Evolutionary conservation across 495 filamentous ascomycete species (phyloP), one percentile per base, ranked within the genome.

Genomic region (Staphylotrichum longicolle): DNA sequence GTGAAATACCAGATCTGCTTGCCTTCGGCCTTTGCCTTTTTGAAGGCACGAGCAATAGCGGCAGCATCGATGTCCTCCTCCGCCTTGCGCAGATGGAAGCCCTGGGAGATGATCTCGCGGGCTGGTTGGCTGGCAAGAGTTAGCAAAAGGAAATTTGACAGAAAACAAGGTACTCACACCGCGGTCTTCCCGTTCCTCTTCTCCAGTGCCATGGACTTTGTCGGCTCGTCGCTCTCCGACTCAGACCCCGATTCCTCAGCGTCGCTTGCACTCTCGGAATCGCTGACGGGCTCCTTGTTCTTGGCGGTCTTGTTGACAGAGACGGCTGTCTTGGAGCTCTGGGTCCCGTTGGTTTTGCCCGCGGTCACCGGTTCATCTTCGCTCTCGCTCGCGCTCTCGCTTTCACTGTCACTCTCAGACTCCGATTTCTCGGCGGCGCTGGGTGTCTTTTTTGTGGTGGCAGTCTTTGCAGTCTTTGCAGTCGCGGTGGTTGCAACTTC

Each of bases 1-100:
- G 78, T 81, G 54, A 81, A 81, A 61, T 78, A 80, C 79, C 78
- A 81, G 33, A 81, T 68, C 58, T 81, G 77, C 68, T 80, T 80
- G 66, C 78, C 79, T 37, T 78, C 69, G 7, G 74, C 44, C 55
- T 77, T 76, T 45, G 78, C 69, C n/a, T 76, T 73, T 54, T 61
- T 74, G 58, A 80, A 77, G 42, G 74, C 51, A 50, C 68, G 54
- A 47, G 74, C 71, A 62, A 78, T 64, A 58, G 76, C 66, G 52
- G 73, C 61, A 59, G 74, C 68, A 60, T 76, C 68, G 69, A 75
- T 58, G 42, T 64, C 55, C 0, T 66, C 66, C 15, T 65, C 65
- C 4, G 69, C 71, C 47, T 71, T 70, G 12, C 70, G 74, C 48
- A 76, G 52, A 7, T 69, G 59, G 58, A 76, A 76, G 32, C 67